Conservation (phyloP, 768 basidiomycete genomes). For the Amanita subjunquillea region DNA sequence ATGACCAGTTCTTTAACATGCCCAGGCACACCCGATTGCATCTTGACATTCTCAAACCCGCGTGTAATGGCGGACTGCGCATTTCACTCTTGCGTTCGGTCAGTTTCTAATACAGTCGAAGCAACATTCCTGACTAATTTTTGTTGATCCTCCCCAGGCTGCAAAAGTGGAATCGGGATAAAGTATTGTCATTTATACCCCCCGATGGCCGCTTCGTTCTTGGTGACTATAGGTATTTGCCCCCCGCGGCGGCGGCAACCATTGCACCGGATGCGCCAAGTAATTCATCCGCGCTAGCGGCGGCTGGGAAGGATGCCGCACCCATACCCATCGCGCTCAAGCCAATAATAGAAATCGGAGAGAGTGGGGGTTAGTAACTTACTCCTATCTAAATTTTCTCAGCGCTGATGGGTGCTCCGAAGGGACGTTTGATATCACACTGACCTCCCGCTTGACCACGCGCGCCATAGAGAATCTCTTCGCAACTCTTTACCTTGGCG, state of each 20-base stretch:
- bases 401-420: background rate
- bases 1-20: background rate
- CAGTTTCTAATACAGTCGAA: slow-evolving; percentile 13
- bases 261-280: slow-evolving; percentile 11
- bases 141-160: slow-evolving; percentile 33
- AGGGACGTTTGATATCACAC: slow-evolving; percentile 53
- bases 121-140: background rate
- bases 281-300: slow-evolving; percentile 11
- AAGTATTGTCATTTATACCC: slow-evolving; percentile 80
- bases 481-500: slow-evolving; percentile 67
- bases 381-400: background rate
- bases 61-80: slow-evolving; percentile 66
- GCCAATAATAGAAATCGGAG: slow-evolving; percentile 32
- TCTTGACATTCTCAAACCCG: slow-evolving; percentile 67
- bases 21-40: slow-evolving; percentile 81
- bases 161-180: slow-evolving; percentile 70
- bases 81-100: slow-evolving; percentile 93
- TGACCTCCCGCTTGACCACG: slow-evolving; percentile 53
- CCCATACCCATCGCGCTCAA: slow-evolving; percentile 43
- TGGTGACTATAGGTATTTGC: slow-evolving; percentile 69
- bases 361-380: slow-evolving; percentile 25
- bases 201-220: slow-evolving; percentile 86
- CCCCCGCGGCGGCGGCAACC: slow-evolving; percentile 17
- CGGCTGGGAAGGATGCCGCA: slow-evolving; percentile 29
- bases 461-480: slow-evolving; percentile 63